These are phyloP conservation scores for Aeminium ludgeri DNA, from an alignment of 495 filamentous ascomycete species.

Conservation along the genomic window DNA sequence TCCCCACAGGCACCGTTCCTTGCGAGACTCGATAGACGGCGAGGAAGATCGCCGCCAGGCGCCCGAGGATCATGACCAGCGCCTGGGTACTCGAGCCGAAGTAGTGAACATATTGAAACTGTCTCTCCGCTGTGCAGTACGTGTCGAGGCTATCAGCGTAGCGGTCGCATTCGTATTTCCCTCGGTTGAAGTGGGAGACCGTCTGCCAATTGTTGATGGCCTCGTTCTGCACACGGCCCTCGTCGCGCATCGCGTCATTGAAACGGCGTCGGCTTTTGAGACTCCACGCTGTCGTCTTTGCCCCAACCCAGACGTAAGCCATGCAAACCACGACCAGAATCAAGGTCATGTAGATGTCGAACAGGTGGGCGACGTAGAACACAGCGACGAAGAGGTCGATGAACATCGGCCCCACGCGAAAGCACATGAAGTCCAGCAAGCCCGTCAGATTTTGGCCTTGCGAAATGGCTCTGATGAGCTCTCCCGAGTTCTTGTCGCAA, in stretches of 20 bases:
- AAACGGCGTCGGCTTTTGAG: conserved; percentile 5
- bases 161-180: conserved; percentile 43
- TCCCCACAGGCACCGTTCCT: conserved; percentile 41
- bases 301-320: conserved; percentile 39
- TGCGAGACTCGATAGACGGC: conserved; percentile 48
- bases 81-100: conserved; percentile 34
- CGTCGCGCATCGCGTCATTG: conserved; percentile 28
- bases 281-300: conserved; percentile 15
- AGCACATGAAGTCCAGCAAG: conserved; percentile 49
- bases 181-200: conserved; percentile 53
- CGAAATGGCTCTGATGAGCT: conserved; percentile 48
- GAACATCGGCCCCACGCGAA: conserved; percentile 51
- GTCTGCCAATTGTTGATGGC: conserved; percentile 53
- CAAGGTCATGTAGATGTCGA: conserved; percentile 59
- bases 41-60: conserved; percentile 46
- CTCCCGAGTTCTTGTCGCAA: conserved; percentile 52
- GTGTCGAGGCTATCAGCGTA: conserved; percentile 30
- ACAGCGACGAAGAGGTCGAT: conserved; percentile 55
- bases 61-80: conserved; percentile 43
- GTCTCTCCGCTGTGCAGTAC: conserved; percentile 16
- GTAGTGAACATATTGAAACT: conserved; percentile 18
- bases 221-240: conserved; percentile 44
- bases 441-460: conserved; percentile 46
- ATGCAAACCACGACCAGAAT: conserved; percentile 45
- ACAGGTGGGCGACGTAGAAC: conserved; percentile 48